phyloP scores from a whole-genome alignment of 257 asterid genomes.

The Solanum chaucha region DNA sequence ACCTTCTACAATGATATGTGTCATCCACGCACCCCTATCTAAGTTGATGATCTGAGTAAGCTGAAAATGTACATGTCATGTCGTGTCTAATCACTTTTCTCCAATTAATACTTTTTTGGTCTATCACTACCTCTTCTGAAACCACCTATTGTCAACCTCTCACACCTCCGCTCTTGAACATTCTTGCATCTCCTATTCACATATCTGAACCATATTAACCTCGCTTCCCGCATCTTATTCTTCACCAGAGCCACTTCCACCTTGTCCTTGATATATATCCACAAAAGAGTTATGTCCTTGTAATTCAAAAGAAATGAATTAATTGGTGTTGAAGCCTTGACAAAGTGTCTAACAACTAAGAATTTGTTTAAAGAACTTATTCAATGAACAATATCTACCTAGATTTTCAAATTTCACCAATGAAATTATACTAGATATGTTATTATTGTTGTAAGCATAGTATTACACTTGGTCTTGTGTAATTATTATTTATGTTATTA shows the following conservation, averaged over 20 bases:
- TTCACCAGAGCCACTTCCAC: no score
- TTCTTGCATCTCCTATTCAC: not conserved
- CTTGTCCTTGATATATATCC: not conserved
- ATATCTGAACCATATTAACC: not conserved
- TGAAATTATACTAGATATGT: not conserved
- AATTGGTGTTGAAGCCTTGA: not conserved
- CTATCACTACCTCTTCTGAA: accelerated
- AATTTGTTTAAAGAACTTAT: not conserved
- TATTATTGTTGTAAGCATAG: no score
- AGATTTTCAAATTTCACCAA: not conserved
- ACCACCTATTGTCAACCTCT: not conserved
- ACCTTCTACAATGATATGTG: not conserved
- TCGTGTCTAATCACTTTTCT: not conserved
- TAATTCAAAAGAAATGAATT: not conserved
- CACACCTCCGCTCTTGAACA: no score
- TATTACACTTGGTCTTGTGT: not conserved
- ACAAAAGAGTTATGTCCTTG: not conserved
- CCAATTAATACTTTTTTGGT: no score
- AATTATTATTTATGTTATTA: no score
- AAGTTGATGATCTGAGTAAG: not conserved
- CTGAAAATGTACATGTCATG: not conserved
- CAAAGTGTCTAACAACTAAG: not conserved
- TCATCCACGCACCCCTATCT: not conserved
- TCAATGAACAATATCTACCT: no score
- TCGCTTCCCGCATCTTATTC: no score